Conservation (phyloP, 2,329 filamentous ascomycete species). For the Lecanicillium sp. region DNA sequence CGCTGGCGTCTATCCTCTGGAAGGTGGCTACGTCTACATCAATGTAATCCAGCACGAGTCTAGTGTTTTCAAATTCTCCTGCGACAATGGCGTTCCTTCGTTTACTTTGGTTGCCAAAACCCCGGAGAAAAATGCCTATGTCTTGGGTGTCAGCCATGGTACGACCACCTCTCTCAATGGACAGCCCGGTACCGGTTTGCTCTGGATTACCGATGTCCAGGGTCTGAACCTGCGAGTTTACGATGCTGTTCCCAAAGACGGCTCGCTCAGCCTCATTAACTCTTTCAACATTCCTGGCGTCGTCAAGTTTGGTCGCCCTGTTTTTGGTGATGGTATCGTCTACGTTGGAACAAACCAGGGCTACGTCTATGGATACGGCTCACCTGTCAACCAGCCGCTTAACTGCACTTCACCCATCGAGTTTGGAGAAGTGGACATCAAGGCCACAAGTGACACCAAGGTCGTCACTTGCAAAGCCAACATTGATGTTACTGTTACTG, state of each 20-base stretch:
- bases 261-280: slow-evolving; percentile 37
- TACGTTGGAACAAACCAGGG: slow-evolving; percentile 46
- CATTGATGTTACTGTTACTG: slow-evolving; percentile 32
- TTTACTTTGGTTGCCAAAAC: slow-evolving; percentile 46
- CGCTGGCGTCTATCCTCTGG: slow-evolving; percentile 37
- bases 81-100: slow-evolving; percentile 38
- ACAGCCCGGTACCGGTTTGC: slow-evolving; percentile 43
- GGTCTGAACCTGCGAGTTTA: slow-evolving; percentile 44
- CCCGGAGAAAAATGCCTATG: slow-evolving; percentile 39
- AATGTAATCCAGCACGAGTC: slow-evolving; percentile 45
- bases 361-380: slow-evolving; percentile 46
- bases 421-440: slow-evolving; percentile 38
- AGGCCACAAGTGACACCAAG: slow-evolving; percentile 18
- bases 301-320: slow-evolving; percentile 48
- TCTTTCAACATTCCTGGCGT: slow-evolving; percentile 42
- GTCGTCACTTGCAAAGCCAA: slow-evolving; percentile 39
- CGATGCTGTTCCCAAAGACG: slow-evolving; percentile 39
- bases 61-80: slow-evolving; percentile 50
- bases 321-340: slow-evolving; percentile 47
- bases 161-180: slow-evolving; percentile 47
- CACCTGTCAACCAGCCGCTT: slow-evolving; percentile 43
- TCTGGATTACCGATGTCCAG: slow-evolving; percentile 49
- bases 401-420: slow-evolving; percentile 42
- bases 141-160: slow-evolving; percentile 48
- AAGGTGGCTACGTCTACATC: slow-evolving; percentile 41